These are phyloP conservation scores for Mrakia hoshinonis DNA, from an alignment of 768 basidiomycete species.

Conservation along the genomic window DNA sequence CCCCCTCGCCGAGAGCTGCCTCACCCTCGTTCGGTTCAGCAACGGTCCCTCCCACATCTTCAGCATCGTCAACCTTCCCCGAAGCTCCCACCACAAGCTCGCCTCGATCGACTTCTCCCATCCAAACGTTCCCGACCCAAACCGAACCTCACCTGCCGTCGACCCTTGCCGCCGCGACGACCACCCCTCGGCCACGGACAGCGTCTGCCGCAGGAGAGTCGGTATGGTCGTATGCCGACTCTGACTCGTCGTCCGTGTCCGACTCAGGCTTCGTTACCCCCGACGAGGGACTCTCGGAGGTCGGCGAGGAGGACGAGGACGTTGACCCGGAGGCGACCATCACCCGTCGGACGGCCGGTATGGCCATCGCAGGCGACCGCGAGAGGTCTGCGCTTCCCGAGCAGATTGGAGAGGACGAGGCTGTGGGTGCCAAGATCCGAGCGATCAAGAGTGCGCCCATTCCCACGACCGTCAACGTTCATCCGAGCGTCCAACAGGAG, in stretches of 20 bases:
- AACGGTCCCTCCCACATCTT: not conserved
- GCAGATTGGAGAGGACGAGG: not conserved
- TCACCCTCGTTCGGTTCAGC: not conserved
- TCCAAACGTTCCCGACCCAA: not conserved
- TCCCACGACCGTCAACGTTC: slow-evolving; percentile 1
- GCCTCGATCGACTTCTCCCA: too few relatives aligned
- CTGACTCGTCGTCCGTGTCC: not conserved
- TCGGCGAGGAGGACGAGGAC: slow-evolving; percentile 25
- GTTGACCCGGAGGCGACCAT: not conserved
- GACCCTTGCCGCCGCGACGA: not conserved
- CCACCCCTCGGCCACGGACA: not conserved
- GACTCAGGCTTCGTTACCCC: slow-evolving; percentile 25
- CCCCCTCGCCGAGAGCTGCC: not conserved
- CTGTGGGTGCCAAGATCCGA: not conserved
- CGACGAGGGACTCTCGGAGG: slow-evolving; percentile 25
- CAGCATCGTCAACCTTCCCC: not conserved
- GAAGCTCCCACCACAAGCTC: not conserved
- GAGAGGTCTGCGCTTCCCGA: not conserved
- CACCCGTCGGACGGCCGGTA: not conserved
- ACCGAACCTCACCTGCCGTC: not conserved
- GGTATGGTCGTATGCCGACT: slow-evolving; percentile 15
- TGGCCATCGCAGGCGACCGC: not conserved
- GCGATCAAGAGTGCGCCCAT: not conserved
- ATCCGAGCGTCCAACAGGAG: slow-evolving; percentile 13
- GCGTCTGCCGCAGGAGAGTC: slow-evolving; percentile 18